Evolutionary conservation across 345 rosid species (phyloP).

Genomic region (Eucalyptus decipiens): DNA sequence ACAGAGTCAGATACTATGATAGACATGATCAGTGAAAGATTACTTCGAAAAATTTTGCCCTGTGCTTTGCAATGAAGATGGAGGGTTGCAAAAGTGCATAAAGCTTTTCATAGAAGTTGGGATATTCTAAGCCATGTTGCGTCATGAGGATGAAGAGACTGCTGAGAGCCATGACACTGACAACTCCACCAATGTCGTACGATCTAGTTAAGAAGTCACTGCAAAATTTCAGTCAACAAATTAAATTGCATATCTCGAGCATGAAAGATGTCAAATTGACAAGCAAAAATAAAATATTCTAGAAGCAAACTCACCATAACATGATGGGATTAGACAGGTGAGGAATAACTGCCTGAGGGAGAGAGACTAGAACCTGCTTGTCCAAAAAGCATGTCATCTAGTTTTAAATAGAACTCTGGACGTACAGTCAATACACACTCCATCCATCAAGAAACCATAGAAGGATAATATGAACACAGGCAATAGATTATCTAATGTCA

Average conservation of each 20-base stretch:
- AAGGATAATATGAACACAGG: not conserved
- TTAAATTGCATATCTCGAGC: not conserved
- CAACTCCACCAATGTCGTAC: conserved; percentile 91
- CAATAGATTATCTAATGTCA: not conserved
- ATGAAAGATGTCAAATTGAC: not conserved
- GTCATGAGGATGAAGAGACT: conserved; percentile 92
- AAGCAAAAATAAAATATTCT: not conserved
- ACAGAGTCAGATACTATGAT: not conserved
- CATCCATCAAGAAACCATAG: not conserved
- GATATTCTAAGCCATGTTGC: conserved; percentile 78
- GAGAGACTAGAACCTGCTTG: conserved; percentile 65
- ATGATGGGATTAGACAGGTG: conserved; percentile 62
- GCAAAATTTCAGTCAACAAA: conserved; percentile 8
- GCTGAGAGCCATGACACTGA: conserved; percentile 94
- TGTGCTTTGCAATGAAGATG: conserved; percentile 76
- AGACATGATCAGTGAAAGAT: not conserved
- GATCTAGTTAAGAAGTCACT: conserved; percentile 92
- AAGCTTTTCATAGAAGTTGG: conserved; percentile 80
- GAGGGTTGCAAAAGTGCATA: conserved; percentile 75
- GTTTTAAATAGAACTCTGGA: not conserved
- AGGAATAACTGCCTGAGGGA: conserved; percentile 75
- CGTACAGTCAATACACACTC: not conserved
- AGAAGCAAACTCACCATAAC: conserved; percentile 41
- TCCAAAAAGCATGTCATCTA: not conserved
- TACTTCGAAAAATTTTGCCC: conserved; percentile 93